These are phyloP conservation scores for Solanum hybrid DNA, from an alignment of 305 asterid genomes.

Conservation along the genomic window DNA sequence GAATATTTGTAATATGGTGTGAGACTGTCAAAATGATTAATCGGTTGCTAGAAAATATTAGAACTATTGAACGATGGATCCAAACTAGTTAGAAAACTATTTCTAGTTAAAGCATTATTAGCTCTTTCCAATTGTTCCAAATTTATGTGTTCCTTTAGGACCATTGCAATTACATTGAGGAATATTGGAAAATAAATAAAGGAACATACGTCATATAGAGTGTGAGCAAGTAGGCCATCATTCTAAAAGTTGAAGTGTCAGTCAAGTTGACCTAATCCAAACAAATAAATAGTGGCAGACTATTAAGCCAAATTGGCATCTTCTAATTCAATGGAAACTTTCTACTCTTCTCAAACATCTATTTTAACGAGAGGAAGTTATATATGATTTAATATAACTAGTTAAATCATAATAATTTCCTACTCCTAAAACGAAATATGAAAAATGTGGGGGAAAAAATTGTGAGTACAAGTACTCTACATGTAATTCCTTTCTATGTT, in stretches of 20 bases:
- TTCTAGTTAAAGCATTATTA: background rate
- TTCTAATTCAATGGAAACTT: background rate
- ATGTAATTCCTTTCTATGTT: background rate
- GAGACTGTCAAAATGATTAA: background rate
- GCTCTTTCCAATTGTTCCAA: background rate
- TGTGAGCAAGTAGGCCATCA: background rate
- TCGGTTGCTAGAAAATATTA: background rate
- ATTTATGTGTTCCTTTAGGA: background rate
- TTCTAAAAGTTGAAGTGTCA: background rate
- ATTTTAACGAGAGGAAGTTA: background rate
- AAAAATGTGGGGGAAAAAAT: background rate
- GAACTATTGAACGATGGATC: background rate
- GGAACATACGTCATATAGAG: background rate
- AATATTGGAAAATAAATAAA: background rate
- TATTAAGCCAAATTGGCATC: background rate
- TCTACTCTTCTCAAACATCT: background rate
- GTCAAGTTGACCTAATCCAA: background rate
- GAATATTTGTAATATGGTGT: background rate
- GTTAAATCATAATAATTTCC: background rate
- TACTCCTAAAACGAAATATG: background rate
- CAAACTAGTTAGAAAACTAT: background rate
- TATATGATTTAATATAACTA: background rate
- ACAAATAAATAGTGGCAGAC: background rate
- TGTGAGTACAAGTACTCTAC: background rate
- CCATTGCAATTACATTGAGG: background rate